A percentile compares a stretch with the other conserved stretches of the same genome.
These are phyloP conservation scores for Theobroma grandiflorum DNA, from an alignment of 441 rosid genomes.

Conservation along the genomic window DNA sequence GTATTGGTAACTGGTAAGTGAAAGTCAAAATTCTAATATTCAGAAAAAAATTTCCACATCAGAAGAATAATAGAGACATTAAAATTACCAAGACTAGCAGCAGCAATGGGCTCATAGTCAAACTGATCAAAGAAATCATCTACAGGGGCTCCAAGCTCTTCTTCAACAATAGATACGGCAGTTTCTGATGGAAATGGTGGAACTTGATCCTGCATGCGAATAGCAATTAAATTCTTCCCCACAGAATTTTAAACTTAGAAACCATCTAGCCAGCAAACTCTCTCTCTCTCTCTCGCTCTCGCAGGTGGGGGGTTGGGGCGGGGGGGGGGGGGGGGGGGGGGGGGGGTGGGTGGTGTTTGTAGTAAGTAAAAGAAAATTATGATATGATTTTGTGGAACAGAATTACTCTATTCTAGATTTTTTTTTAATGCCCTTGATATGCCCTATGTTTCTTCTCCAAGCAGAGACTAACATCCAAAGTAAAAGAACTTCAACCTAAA, in stretches of 20 bases:
- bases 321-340: too few species aligned
- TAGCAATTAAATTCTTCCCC: slow-evolving; percentile 26
- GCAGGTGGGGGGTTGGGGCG: too few species aligned
- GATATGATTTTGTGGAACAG: background rate
- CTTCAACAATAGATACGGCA: slow-evolving; percentile 81
- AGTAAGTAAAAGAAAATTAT: slow-evolving; percentile 10
- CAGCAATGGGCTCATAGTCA: slow-evolving; percentile 96
- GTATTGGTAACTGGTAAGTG: background rate
- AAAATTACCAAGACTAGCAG: slow-evolving; percentile 93
- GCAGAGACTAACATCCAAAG: background rate
- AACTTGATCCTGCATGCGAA: slow-evolving; percentile 88
- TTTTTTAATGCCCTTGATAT: background rate
- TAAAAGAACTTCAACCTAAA: background rate
- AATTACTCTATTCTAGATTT: background rate
- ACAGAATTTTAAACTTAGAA: slow-evolving; percentile 11
- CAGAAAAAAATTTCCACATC: slow-evolving; percentile 1
- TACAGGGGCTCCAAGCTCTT: slow-evolving; percentile 91
- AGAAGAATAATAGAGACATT: slow-evolving; percentile 27
- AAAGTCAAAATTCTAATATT: too few species aligned
- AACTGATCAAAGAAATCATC: slow-evolving; percentile 74
- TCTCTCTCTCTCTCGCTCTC: background rate
- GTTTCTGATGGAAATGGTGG: slow-evolving; percentile 97
- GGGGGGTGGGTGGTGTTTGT: background rate
- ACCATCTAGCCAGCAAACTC: background rate
- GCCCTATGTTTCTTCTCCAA: background rate